Percentiles rank a stretch among this genome's conserved stretches.
phyloP scores from a whole-genome alignment of 345 rosid species.

The Geranium brycei region DNA sequence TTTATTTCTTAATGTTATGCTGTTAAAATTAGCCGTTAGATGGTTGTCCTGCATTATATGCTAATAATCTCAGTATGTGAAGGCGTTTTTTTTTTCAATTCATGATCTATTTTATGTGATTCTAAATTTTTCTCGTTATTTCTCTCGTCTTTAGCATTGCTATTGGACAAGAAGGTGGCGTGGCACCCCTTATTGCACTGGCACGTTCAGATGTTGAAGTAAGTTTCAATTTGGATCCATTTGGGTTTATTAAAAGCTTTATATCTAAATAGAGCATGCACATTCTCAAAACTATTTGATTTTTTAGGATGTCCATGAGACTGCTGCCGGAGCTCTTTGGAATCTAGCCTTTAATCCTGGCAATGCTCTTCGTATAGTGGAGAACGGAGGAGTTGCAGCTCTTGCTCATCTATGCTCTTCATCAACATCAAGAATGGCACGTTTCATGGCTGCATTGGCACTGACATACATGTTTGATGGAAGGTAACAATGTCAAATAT shows the following conservation, averaged over 20 bases:
- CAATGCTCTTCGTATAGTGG: slow-evolving; percentile 29
- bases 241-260: neutral
- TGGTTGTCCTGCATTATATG: neutral
- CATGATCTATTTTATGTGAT: neutral
- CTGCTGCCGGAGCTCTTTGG: slow-evolving; percentile 46
- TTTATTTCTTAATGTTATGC: neutral
- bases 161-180: slow-evolving; percentile 32
- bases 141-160: slow-evolving; percentile 20
- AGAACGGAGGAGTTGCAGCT: slow-evolving; percentile 27
- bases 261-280: neutral
- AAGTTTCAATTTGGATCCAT: slow-evolving; percentile 10
- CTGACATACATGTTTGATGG: slow-evolving; percentile 30
- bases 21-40: neutral
- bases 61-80: neutral
- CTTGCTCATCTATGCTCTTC: slow-evolving; percentile 27
- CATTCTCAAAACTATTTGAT: neutral
- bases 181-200: slow-evolving; percentile 25
- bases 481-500: slow-evolving; percentile 12
- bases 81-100: slow-evolving; percentile 4
- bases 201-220: slow-evolving; percentile 23
- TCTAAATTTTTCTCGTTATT: neutral
- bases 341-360: slow-evolving; percentile 29
- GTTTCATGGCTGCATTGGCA: slow-evolving; percentile 35
- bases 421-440: slow-evolving; percentile 35
- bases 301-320: slow-evolving; percentile 39